Conservation (phyloP, 129 eudicot species). For the Pittosporum tobira region DNA sequence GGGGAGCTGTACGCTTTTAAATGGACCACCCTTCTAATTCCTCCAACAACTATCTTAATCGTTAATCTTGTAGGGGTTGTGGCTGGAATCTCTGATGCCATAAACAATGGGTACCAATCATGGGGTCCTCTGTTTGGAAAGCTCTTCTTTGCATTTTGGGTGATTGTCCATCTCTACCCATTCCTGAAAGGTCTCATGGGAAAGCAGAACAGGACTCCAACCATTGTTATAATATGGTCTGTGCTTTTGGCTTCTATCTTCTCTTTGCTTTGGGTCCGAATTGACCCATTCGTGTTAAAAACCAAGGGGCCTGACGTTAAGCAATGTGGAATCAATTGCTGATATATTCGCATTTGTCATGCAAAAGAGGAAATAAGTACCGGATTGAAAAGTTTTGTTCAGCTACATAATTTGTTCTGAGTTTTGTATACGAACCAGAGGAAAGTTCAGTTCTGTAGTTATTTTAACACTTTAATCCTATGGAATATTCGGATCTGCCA, state of each 20-base stretch:
- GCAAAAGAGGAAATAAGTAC: slow-evolving; percentile 26
- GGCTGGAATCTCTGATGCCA: slow-evolving; percentile 92
- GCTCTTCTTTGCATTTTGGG: slow-evolving; percentile 86
- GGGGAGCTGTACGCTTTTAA: slow-evolving; percentile 82
- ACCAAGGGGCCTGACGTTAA: slow-evolving; percentile 83
- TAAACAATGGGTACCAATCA: slow-evolving; percentile 81
- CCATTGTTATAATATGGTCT: slow-evolving; percentile 89
- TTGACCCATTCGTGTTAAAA: slow-evolving; percentile 69
- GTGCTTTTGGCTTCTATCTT: slow-evolving; percentile 82
- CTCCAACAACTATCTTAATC: slow-evolving; percentile 79
- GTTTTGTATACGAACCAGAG: slow-evolving; percentile 18
- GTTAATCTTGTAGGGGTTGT: slow-evolving; percentile 86
- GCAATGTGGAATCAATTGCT: slow-evolving; percentile 91
- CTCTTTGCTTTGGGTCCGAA: slow-evolving; percentile 92
- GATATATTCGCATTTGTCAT: no score
- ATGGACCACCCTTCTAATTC: slow-evolving; percentile 97
- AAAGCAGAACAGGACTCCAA: slow-evolving; percentile 88
- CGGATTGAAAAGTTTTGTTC: slow-evolving; percentile 35
- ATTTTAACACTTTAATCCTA: neutral
- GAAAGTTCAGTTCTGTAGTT: neutral
- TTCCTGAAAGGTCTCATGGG: slow-evolving; percentile 97
- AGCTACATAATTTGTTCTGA: slow-evolving; percentile 25
- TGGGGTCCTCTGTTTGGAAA: slow-evolving; percentile 97
- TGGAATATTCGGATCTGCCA: neutral
- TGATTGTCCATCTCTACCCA: slow-evolving; percentile 85